Conservation (phyloP, 306 rosid species). For the Prunus mongolica region DNA sequence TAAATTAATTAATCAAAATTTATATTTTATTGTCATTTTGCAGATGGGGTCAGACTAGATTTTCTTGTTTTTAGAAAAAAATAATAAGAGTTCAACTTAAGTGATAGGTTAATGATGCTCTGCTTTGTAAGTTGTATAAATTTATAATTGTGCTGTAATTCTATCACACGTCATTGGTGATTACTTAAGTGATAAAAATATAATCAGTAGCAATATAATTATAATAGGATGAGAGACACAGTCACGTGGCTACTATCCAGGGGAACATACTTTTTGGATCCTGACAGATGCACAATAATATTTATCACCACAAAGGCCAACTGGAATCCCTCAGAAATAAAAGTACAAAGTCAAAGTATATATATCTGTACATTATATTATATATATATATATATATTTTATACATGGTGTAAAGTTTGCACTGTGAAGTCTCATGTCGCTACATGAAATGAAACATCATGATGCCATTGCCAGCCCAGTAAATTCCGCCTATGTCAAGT, state of each 20-base stretch:
- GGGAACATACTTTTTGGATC: conserved; percentile 6
- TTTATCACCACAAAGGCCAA: conserved; percentile 4
- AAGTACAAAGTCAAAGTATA: not conserved
- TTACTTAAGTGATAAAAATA: not conserved
- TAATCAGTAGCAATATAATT: no score
- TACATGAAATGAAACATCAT: no score
- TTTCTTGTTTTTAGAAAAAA: not conserved
- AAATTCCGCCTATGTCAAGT: not conserved
- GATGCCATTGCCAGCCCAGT: not conserved
- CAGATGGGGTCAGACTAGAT: not conserved
- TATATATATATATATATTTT: no score
- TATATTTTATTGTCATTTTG: not conserved
- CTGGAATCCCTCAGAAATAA: conserved; percentile 5
- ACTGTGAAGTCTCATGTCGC: not conserved
- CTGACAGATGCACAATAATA: not conserved
- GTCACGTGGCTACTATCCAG: conserved; percentile 3
- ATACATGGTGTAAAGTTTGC: not conserved
- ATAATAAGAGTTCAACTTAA: not conserved
- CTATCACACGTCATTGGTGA: conserved; percentile 1
- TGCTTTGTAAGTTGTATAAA: not conserved
- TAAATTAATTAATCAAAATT: not conserved
- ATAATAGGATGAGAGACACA: not conserved
- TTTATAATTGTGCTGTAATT: not conserved
- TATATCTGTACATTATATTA: no score
- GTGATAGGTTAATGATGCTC: not conserved